Conservation (phyloP, 257 asterid species). For the Primulina huaijiensis region DNA sequence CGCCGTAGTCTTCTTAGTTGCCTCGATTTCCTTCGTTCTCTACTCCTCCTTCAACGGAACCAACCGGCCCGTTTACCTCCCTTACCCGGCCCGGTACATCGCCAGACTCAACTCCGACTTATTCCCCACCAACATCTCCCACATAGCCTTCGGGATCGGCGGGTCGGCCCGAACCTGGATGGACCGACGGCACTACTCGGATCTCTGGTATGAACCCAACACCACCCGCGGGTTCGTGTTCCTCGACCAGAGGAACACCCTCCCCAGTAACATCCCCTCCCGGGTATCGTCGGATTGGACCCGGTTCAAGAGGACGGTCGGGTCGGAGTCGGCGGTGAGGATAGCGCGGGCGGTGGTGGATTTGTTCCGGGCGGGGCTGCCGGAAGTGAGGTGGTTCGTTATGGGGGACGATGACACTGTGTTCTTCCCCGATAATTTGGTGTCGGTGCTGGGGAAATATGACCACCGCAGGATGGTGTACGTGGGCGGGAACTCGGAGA, state of each 20-base stretch:
- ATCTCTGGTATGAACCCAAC: conserved; percentile 76
- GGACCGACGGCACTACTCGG: conserved; percentile 53
- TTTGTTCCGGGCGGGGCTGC: conserved; percentile 55
- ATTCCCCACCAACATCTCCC: conserved; percentile 63
- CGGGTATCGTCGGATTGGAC: conserved; percentile 78
- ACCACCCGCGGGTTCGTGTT: conserved; percentile 70
- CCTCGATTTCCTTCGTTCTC: conserved; percentile 37
- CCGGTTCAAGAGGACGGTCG: conserved; percentile 39
- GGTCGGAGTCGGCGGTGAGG: conserved; percentile 64
- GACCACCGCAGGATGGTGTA: conserved; percentile 76
- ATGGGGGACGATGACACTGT: conserved; percentile 99
- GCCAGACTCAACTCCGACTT: conserved; percentile 29
- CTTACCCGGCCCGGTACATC: conserved; percentile 24
- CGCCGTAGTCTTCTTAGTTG: conserved; percentile 29
- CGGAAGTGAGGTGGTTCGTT: conserved; percentile 80
- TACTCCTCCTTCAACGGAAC: conserved; percentile 37
- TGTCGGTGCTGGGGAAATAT: conserved; percentile 60
- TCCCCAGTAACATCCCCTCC: conserved; percentile 34
- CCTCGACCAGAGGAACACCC: conserved; percentile 47
- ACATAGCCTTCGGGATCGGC: conserved; percentile 75
- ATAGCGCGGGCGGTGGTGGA: conserved; percentile 73
- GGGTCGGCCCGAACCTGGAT: conserved; percentile 70
- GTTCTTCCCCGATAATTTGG: conserved; percentile 69
- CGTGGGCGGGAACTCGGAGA: conserved; percentile 85
- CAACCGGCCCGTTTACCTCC: conserved; percentile 41